A percentile compares a stretch with the other conserved stretches of the same genome.
phyloP scores from a whole-genome alignment of 805 yeast species.

The Metschnikowia continentalis region DNA sequence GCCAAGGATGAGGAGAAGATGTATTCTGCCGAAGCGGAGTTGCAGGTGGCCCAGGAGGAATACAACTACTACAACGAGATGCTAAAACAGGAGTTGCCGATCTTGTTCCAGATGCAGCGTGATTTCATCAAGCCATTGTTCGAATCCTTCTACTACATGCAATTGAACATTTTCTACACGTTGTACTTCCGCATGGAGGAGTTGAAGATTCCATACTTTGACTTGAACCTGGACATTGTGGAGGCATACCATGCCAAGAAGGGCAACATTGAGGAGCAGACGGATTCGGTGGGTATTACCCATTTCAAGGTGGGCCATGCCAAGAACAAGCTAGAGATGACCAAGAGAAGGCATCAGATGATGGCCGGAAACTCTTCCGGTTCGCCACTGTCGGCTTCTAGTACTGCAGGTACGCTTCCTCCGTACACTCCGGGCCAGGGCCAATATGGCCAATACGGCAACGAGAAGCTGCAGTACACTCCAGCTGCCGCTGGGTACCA shows the following conservation, averaged over 20 bases:
- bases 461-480: constrained; percentile 12
- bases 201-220: constrained; percentile 95
- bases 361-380: constrained; percentile 26
- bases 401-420: constrained; percentile 25
- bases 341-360: constrained; percentile 67
- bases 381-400: constrained; percentile 21
- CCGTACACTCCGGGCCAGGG: constrained; percentile 34
- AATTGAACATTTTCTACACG: constrained; percentile 92
- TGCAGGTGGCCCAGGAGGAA: constrained; percentile 90
- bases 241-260: constrained; percentile 77
- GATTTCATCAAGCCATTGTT: constrained; percentile 92
- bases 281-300: constrained; percentile 86
- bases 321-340: constrained; percentile 75
- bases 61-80: constrained; percentile 93
- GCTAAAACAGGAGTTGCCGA: constrained; percentile 86
- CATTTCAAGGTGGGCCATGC: constrained; percentile 90
- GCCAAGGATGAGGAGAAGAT: constrained; percentile 88
- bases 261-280: constrained; percentile 84
- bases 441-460: constrained; percentile 14
- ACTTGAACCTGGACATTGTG: constrained; percentile 75
- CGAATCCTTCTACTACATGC: constrained; percentile 95
- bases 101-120: constrained; percentile 81
- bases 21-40: constrained; percentile 85
- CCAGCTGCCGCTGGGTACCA: constrained; percentile 10
- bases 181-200: constrained; percentile 88